Percentiles rank a stretch among this genome's conserved stretches.
phyloP scores from a whole-genome alignment of 306 rosid species.

The Castanea crenata region DNA sequence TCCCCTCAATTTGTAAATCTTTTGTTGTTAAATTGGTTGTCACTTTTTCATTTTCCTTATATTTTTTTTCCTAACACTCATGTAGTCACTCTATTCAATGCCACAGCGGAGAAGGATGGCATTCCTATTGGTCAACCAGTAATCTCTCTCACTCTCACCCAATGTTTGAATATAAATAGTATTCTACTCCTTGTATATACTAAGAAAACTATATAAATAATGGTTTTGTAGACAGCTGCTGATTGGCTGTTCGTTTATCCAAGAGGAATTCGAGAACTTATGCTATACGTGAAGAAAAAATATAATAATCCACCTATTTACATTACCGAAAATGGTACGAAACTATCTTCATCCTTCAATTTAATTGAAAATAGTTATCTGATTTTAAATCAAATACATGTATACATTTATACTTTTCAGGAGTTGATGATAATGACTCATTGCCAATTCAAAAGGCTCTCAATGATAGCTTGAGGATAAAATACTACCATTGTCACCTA shows the following conservation, averaged over 20 bases:
- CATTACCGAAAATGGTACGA: constrained; percentile 65
- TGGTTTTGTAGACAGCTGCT: constrained; percentile 42
- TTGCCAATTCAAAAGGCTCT: constrained; percentile 31
- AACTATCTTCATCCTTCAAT: not conserved
- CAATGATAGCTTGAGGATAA: constrained; percentile 43
- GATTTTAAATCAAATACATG: not conserved
- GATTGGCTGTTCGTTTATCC: constrained; percentile 54
- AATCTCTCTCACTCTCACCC: not conserved
- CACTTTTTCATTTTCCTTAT: no score
- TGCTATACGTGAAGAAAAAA: constrained; percentile 19
- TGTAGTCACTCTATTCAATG: not conserved
- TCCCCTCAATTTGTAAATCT: no score
- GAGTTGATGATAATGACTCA: constrained; percentile 46
- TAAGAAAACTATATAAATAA: not conserved
- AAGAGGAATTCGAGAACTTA: constrained; percentile 37
- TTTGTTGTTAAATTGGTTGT: no score
- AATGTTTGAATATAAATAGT: not conserved
- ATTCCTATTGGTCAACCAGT: not conserved
- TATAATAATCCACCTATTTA: constrained; percentile 47
- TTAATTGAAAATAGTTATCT: not conserved
- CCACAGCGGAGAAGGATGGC: constrained; percentile 34
- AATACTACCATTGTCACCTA: constrained; percentile 48
- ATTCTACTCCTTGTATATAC: not conserved
- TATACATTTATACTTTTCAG: constrained; percentile 12
- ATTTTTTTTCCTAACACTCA: not conserved